Base-by-base conservation (phyloP, 164 flowering plant species). In the Tetrastigma voinierianum region DNA sequence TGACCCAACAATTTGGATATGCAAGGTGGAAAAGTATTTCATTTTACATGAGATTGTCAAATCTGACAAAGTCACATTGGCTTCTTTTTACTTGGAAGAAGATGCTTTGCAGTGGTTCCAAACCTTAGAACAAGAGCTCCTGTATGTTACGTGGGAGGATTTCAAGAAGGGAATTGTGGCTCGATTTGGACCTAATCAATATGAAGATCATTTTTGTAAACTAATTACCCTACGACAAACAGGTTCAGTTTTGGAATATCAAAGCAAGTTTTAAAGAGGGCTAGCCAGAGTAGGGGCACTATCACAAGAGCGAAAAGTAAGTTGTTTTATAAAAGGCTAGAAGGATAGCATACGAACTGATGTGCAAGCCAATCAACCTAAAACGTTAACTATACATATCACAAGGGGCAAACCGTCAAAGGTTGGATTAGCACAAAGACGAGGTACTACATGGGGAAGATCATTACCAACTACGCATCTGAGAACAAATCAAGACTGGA, bases 61-160 rank as follows among this genome's bases (percentile, higher is more conserved):
- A n/a, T 32, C 40, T 32, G 43, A 67, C 1, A 18, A 49, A 0
- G 58, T 67, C 1, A 9, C 63, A 19, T n/a, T 57, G 9, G 70
- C 44, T 6, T 55, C 69, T 1, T 66, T 66, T 5, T 45, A 57
- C 15, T n/a, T 58, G 2, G 70, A 58, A 19, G 70, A 63, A 12
- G 63, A 57, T 13, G 63, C 63, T 0, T 63, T 58, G 59, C 24
- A 40, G 5, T 57, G 63, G 70, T 67, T 20, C 16, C 57, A 57
- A 32, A 7, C 40, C 6, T n/a, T n/a, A n/a, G n/a, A n/a, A n/a
- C 40, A 32, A 32, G 6, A 32, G 40, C 40, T 32, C 3, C 1
- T 52, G n/a, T 2, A 9, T 14, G 9, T 66, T 14, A 0, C 53
- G 1, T 57, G 20, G 62, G 69, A 57, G 4, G 54, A 66, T 0